phyloP scores from a whole-genome alignment of 192 early-diverging fungal genomes.

The Gaertneriomyces sp. region DNA sequence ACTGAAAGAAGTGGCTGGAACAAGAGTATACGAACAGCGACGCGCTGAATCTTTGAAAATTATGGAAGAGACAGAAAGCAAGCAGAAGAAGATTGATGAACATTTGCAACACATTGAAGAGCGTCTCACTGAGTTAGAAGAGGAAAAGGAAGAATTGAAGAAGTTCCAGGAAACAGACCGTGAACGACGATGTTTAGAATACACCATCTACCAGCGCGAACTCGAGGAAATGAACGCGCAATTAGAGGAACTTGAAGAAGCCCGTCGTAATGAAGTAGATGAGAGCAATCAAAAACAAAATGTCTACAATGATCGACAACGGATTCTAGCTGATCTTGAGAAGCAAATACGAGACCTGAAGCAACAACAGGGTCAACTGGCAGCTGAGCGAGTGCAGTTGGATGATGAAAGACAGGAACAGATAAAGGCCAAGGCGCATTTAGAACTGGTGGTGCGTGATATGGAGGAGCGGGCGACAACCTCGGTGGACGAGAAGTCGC shows the following conservation, averaged over 20 bases:
- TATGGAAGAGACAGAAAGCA: constrained; percentile 84
- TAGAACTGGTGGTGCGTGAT: constrained; percentile 77
- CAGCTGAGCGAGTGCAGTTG: constrained; percentile 65
- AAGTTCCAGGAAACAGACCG: constrained; percentile 83
- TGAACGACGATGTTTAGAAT: constrained; percentile 84
- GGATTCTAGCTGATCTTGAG: constrained; percentile 46
- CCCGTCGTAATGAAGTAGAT: constrained; percentile 47
- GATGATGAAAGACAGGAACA: constrained; percentile 70
- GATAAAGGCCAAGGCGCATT: constrained; percentile 72
- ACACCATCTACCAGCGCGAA: constrained; percentile 90
- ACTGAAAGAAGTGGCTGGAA: constrained; percentile 98
- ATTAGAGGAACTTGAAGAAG: constrained; percentile 62
- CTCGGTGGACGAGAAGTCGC: background rate
- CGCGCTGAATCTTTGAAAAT: constrained; percentile 86
- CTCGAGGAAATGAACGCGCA: constrained; percentile 75
- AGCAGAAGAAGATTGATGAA: constrained; percentile 84
- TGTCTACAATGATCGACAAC: constrained; percentile 51
- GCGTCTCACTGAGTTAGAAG: constrained; percentile 81
- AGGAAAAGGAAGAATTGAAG: constrained; percentile 89
- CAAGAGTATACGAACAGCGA: constrained; percentile 89
- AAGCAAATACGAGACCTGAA: constrained; percentile 51
- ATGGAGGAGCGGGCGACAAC: constrained; percentile 56
- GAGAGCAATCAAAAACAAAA: constrained; percentile 62
- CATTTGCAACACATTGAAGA: constrained; percentile 85
- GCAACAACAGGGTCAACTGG: constrained; percentile 63